Evolutionary conservation across 2,329 filamentous ascomycete species (phyloP).

Genomic region (Aspergillus fijiensis): DNA sequence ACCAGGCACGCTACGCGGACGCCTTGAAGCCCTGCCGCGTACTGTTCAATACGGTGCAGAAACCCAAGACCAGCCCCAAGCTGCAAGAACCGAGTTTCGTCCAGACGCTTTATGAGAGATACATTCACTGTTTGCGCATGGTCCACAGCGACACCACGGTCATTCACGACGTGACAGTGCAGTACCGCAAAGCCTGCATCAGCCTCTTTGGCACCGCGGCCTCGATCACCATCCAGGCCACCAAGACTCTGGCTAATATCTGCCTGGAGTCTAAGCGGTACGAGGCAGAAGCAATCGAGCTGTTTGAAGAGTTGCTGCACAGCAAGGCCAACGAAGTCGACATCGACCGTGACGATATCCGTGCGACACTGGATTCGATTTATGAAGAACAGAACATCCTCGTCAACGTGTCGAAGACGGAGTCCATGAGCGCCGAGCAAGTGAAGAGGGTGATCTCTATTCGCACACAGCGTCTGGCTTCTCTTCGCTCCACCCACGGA

Average conservation of each 20-base stretch:
- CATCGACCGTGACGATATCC: conserved; percentile 36
- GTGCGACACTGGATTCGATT: conserved; percentile 35
- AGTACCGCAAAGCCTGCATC: conserved; percentile 38
- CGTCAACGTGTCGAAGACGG: conserved; percentile 16
- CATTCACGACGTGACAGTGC: conserved; percentile 36
- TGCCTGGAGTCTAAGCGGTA: conserved; percentile 38
- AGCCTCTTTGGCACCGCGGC: conserved; percentile 35
- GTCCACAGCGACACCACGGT: conserved; percentile 29
- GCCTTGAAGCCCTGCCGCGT: conserved; percentile 34
- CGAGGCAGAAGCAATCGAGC: conserved; percentile 33
- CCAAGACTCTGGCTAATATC: conserved; percentile 36
- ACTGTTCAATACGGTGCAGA: conserved; percentile 37
- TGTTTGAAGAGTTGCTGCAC: conserved; percentile 38
- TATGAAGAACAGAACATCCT: conserved; percentile 36
- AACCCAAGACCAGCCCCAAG: conserved; percentile 31
- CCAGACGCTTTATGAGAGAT: conserved; percentile 33
- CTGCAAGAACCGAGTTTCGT: conserved; percentile 37
- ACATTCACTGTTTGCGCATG: conserved; percentile 35
- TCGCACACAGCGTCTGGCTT: conserved; percentile 29
- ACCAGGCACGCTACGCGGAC: conserved; percentile 37
- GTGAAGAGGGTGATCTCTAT: conserved; percentile 29
- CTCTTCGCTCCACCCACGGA: conserved; percentile 32
- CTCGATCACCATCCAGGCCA: conserved; percentile 38
- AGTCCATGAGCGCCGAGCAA: conserved; percentile 28
- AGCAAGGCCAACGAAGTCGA: conserved; percentile 25